Evolutionary conservation across 2,329 filamentous ascomycete species (phyloP).

Genomic region (Aspergillus ochraceoroseus): DNA sequence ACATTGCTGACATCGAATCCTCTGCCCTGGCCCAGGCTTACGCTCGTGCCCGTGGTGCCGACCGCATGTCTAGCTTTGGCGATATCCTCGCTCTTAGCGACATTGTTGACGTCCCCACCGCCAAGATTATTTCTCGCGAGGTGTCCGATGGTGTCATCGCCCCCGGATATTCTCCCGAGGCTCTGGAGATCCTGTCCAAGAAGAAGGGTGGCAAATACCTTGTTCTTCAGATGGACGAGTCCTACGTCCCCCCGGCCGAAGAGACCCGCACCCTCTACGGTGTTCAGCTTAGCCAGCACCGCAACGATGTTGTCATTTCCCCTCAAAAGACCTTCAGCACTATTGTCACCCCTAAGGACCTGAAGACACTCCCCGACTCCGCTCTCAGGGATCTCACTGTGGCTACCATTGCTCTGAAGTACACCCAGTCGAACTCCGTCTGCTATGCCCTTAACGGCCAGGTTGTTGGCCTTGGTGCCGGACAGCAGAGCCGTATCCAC

Average conservation of each 20-base stretch:
- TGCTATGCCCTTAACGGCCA: conserved; percentile 95
- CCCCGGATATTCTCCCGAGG: conserved; percentile 76
- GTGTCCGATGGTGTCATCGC: conserved; percentile 97
- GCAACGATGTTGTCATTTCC: conserved; percentile 84
- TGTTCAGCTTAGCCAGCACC: conserved; percentile 79
- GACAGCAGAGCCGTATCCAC: conserved; percentile 96
- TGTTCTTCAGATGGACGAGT: conserved; percentile 87
- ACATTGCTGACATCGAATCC: conserved; percentile 80
- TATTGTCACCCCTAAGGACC: conserved; percentile 80
- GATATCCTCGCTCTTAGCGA: conserved; percentile 93
- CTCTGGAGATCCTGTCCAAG: conserved; percentile 86
- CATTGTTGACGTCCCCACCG: conserved; percentile 83
- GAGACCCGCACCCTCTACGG: conserved; percentile 89
- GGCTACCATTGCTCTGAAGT: conserved; percentile 95
- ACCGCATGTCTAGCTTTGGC: conserved; percentile 98
- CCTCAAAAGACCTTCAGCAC: conserved; percentile 75
- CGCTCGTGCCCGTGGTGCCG: conserved; percentile 87
- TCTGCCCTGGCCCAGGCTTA: conserved; percentile 91
- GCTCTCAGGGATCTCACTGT: conserved; percentile 87
- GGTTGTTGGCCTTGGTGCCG: conserved; percentile 87
- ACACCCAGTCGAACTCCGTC: conserved; percentile 98
- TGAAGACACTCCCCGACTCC: conserved; percentile 65
- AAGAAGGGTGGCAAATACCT: conserved; percentile 99
- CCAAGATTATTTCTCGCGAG: conserved; percentile 96
- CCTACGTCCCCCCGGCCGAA: conserved; percentile 67